Conservation (phyloP, 805 yeast genomes). For the Candida insectorum region DNA sequence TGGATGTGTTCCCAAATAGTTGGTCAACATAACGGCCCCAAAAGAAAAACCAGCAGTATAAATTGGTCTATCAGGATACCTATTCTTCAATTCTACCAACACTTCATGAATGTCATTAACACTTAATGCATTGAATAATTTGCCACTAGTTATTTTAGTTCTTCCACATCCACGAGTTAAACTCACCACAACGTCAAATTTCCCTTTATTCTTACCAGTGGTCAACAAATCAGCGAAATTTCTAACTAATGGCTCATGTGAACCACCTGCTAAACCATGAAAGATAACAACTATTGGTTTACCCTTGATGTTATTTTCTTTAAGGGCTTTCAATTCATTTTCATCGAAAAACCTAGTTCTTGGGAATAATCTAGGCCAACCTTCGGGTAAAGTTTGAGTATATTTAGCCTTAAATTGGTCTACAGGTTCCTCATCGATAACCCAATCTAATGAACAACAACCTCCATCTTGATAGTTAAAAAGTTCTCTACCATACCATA, state of each 20-base stretch:
- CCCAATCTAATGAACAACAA: slow-evolving; percentile 70
- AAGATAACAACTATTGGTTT: slow-evolving; percentile 62
- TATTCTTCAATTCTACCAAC: slow-evolving; percentile 44
- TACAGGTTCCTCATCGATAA: slow-evolving; percentile 22
- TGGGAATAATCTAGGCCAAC: slow-evolving; percentile 41
- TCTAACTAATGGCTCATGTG: slow-evolving; percentile 75
- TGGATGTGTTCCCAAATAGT: slow-evolving; percentile 67
- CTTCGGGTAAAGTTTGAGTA: slow-evolving; percentile 28
- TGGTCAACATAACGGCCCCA: slow-evolving; percentile 70
- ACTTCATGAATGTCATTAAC: slow-evolving; percentile 64
- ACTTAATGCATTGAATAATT: slow-evolving; percentile 67
- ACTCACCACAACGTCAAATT: slow-evolving; percentile 65
- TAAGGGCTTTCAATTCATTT: slow-evolving; percentile 37
- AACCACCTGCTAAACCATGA: slow-evolving; percentile 84
- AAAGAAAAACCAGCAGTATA: slow-evolving; percentile 77
- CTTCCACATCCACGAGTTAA: slow-evolving; percentile 78
- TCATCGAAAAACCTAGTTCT: slow-evolving; percentile 52
- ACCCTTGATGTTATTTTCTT: background rate
- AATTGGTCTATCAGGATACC: slow-evolving; percentile 59
- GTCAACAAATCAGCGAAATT: slow-evolving; percentile 47
- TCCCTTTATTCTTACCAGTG: slow-evolving; percentile 18
- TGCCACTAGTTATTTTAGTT: slow-evolving; percentile 64
- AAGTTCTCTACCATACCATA: slow-evolving; percentile 74
- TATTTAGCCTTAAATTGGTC: slow-evolving; percentile 23
- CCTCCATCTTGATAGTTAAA: slow-evolving; percentile 63